Conservation (phyloP, 352 stramenopile species). For the Phytophthora gonapodyides region DNA sequence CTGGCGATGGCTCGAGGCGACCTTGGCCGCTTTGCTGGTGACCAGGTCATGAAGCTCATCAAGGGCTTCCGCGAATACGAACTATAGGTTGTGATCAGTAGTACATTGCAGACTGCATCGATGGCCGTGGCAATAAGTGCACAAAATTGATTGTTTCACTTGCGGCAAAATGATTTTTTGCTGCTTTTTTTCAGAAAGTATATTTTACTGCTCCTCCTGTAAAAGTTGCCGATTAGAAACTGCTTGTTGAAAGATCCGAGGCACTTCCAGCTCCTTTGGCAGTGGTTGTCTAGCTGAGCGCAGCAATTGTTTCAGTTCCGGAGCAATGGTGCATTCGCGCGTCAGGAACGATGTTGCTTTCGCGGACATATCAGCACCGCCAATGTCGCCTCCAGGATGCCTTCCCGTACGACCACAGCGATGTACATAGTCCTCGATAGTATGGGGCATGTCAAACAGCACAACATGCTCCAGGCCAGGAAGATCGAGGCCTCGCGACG, state of each 20-base stretch:
- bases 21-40: slow-evolving; percentile 80
- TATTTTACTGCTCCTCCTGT: not conserved
- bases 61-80: slow-evolving; percentile 70
- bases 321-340: slow-evolving; percentile 53
- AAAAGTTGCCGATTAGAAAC: slow-evolving; percentile 1
- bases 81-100: slow-evolving; percentile 33
- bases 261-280: slow-evolving; percentile 52
- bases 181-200: no score
- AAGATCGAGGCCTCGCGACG: slow-evolving; percentile 89
- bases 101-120: not conserved
- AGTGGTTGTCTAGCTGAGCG: slow-evolving; percentile 47
- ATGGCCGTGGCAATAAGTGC: no score
- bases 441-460: slow-evolving; percentile 90
- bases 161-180: no score
- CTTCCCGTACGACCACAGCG: slow-evolving; percentile 80
- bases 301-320: slow-evolving; percentile 56
- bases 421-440: slow-evolving; percentile 93
- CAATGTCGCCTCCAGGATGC: slow-evolving; percentile 23
- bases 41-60: slow-evolving; percentile 86
- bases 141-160: no score
- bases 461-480: slow-evolving; percentile 85
- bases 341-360: slow-evolving; percentile 64
- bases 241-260: slow-evolving; percentile 39
- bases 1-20: slow-evolving; percentile 64
- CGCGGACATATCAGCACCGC: slow-evolving; percentile 34